Evolutionary conservation across 2,329 filamentous ascomycete species (phyloP), one percentile per base, ranked within the genome.

Genomic region (Fonsecaea nubica): DNA sequence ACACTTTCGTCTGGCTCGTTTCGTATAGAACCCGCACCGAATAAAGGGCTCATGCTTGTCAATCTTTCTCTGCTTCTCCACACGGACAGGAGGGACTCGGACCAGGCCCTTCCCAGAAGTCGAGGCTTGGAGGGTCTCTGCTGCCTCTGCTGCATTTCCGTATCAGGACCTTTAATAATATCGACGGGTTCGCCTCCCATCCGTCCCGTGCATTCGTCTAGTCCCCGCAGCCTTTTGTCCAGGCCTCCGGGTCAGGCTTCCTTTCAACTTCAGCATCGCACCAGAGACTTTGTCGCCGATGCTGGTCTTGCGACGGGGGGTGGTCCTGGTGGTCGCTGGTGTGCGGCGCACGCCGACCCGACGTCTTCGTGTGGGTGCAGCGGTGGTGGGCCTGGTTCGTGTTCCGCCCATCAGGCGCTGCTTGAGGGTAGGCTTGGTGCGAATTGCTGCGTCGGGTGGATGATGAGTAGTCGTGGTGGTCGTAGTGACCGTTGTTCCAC

Each of bases 221-320:
- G 89, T 90, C 33, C 90, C 90, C 72, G 90, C 89, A 76, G 89
- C 90, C 88, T 93, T 93, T 71, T 90, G 80, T 30, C 89, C 91
- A 2, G 90, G 89, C 48, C 87, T 83, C 56, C 86, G 79, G 0
- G 89, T 93, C 64, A 94, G 75, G 62, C 82, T 86, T 7, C 92
- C 91, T 77, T 87, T 88, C 69, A 94, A 78, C 81, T 86, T 92
- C 80, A 91, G 83, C 77, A 94, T 81, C 0, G 90, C 91, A 18
- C 92, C 92, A 58, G 86, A 89, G 72, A 94, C 84, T 79, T 93
- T 94, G 80, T 94, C 91, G 55, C 89, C 89, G 71, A 93, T 81
- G 45, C 84, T 86, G 2, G 87, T 84, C 73, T 89, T 87, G 74
- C 90, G 87, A 62, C 92, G 90, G 75, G 90, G 65, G n/a, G 67